Evolutionary conservation across 2,329 filamentous ascomycete species (phyloP).

Genomic region (Fusarium concolor): DNA sequence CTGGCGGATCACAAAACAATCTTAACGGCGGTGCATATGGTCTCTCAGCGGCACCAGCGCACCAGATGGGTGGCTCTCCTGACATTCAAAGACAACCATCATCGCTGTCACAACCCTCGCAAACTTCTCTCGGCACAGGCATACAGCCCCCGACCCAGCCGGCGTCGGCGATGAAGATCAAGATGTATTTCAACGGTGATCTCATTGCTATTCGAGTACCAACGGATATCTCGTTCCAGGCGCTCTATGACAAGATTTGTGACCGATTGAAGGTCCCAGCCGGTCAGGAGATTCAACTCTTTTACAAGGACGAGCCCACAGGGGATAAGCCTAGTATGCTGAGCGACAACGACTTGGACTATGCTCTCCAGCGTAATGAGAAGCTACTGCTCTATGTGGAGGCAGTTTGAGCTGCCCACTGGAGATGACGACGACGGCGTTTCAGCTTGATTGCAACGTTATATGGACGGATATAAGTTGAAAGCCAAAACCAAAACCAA

Average conservation of each 20-base stretch:
- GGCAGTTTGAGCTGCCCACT: slow-evolving; percentile 53
- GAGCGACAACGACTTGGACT: slow-evolving; percentile 83
- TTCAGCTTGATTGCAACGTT: slow-evolving; percentile 39
- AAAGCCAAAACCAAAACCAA: slow-evolving; percentile 22
- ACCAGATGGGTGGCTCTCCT: slow-evolving; percentile 48
- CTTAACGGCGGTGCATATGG: slow-evolving; percentile 69
- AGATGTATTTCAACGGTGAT: slow-evolving; percentile 93
- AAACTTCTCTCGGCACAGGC: slow-evolving; percentile 62
- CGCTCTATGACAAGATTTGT: slow-evolving; percentile 84
- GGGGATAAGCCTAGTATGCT: slow-evolving; percentile 79
- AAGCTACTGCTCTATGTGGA: slow-evolving; percentile 85
- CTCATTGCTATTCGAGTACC: slow-evolving; percentile 92
- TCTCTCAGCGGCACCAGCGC: slow-evolving; percentile 61
- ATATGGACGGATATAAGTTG: slow-evolving; percentile 20
- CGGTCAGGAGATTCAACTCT: slow-evolving; percentile 79
- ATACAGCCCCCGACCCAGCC: slow-evolving; percentile 53
- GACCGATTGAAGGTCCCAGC: slow-evolving; percentile 81
- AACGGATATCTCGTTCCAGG: slow-evolving; percentile 79
- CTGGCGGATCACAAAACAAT: slow-evolving; percentile 70
- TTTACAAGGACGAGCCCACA: slow-evolving; percentile 86
- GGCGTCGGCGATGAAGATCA: slow-evolving; percentile 82
- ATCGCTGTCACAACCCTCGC: slow-evolving; percentile 54
- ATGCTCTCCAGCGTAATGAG: slow-evolving; percentile 84
- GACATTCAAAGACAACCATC: slow-evolving; percentile 43
- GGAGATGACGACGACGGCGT: slow-evolving; percentile 28